Conservation (phyloP, 208 protist genomes). For the Trypanosoma melophagium region DNA sequence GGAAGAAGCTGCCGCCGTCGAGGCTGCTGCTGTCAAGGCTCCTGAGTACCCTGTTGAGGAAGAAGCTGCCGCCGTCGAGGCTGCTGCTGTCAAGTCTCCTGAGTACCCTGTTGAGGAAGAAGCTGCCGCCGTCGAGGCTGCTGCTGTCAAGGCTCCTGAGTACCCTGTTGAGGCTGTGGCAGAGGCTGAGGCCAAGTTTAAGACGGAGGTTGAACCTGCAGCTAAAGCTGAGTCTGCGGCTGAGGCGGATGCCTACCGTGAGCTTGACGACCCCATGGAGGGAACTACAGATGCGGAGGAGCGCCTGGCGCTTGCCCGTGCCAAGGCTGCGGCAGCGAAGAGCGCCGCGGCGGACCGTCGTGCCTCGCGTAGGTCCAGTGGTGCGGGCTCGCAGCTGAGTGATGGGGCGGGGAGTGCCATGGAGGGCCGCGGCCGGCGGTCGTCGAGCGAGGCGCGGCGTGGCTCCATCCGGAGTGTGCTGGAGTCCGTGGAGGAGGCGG, state of each 20-base stretch:
- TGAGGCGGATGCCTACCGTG: too few species aligned
- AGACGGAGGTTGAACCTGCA: too few species aligned
- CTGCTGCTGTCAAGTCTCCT: too few species aligned
- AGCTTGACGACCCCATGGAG: constrained; percentile 3
- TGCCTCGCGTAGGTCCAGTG: neutral
- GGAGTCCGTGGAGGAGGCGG: constrained; percentile 15
- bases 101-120: neutral
- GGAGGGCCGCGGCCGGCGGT: neutral
- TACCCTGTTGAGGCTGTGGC: too few species aligned
- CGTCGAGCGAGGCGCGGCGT: neutral
- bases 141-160: too few species aligned
- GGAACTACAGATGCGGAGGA: constrained; percentile 11
- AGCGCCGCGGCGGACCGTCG: constrained; percentile 33
- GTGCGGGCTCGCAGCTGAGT: neutral
- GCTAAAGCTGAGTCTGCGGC: too few species aligned
- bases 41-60: neutral
- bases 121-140: too few species aligned
- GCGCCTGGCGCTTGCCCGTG: constrained; percentile 28
- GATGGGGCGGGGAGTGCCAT: neutral
- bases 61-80: neutral
- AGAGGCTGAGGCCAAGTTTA: too few species aligned
- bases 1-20: constrained; percentile 9
- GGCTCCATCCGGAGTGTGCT: constrained; percentile 10
- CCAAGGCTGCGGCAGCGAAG: constrained; percentile 36
- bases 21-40: too few species aligned